Percentiles rank a stretch among this genome's conserved stretches.
Evolutionary conservation across 2,329 filamentous ascomycete species (phyloP).

Genomic region (Aspergillus tanneri): DNA sequence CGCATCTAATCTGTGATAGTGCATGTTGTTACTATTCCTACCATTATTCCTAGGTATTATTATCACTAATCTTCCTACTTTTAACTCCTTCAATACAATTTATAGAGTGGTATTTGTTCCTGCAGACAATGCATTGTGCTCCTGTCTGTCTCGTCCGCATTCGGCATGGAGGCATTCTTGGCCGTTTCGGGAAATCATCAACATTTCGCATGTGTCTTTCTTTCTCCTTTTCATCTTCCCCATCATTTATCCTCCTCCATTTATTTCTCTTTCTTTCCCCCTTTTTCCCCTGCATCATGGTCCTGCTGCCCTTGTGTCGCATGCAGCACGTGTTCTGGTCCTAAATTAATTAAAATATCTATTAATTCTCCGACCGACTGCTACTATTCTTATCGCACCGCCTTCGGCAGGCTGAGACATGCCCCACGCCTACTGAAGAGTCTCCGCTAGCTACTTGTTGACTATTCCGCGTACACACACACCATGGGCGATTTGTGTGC

Average conservation of each 20-base stretch:
- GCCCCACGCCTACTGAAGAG: constrained; percentile 11
- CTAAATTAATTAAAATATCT: no score
- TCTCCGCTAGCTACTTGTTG: constrained; percentile 1
- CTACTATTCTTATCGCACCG: neutral
- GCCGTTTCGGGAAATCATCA: neutral
- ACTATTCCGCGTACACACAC: neutral
- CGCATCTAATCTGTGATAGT: neutral
- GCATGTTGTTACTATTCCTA: neutral
- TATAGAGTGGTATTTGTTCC: no score
- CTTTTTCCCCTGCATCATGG: neutral
- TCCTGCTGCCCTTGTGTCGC: no score
- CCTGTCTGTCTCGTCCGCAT: no score
- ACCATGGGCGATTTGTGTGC: constrained; percentile 16
- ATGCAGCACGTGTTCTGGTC: no score
- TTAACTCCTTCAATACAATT: no score
- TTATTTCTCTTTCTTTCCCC: neutral
- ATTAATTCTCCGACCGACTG: no score
- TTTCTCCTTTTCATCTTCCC: no score
- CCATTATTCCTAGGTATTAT: neutral
- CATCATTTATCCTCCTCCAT: no score
- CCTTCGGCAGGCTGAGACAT: constrained; percentile 9
- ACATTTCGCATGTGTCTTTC: no score
- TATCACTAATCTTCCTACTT: neutral
- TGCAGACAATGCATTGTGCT: no score
- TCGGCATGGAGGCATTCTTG: no score